phyloP scores from a whole-genome alignment of 2,329 filamentous ascomycete genomes.

The Blastomyces silverae region DNA sequence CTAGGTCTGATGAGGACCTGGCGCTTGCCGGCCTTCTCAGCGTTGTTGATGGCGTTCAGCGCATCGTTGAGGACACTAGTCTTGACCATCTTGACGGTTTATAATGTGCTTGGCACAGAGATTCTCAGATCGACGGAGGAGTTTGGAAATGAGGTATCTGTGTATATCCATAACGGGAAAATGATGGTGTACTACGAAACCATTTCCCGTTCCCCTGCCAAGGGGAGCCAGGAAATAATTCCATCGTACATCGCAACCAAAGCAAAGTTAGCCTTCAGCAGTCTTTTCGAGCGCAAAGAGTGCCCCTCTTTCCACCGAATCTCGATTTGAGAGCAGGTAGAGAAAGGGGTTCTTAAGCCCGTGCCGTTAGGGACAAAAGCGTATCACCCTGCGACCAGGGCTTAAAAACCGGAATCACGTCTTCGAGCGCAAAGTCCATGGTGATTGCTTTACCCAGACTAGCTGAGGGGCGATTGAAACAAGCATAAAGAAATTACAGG shows the following conservation, averaged over 20 bases:
- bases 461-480: conserved; percentile 35
- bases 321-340: conserved; percentile 23
- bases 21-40: conserved; percentile 99
- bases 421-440: conserved; percentile 17
- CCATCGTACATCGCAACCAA: conserved; percentile 15
- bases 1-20: conserved; percentile 96
- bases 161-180: not conserved
- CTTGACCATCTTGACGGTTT: conserved; percentile 88
- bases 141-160: conserved; percentile 54
- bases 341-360: conserved; percentile 62
- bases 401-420: not conserved
- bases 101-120: conserved; percentile 39
- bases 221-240: conserved; percentile 9
- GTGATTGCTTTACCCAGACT: conserved; percentile 42
- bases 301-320: conserved; percentile 44
- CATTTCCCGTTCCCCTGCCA: conserved; percentile 10
- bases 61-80: conserved; percentile 99
- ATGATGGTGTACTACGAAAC: conserved; percentile 16
- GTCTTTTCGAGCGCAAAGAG: conserved; percentile 59
- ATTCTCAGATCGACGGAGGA: conserved; percentile 46
- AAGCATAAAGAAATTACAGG: conserved; percentile 19
- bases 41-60: conserved; percentile 99
- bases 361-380: conserved; percentile 41
- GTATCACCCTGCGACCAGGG: conserved; percentile 34
- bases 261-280: conserved; percentile 55